These are phyloP conservation scores for Chalara sp. DNA, from an alignment of 2,329 filamentous ascomycete genomes.

Conservation along the genomic window DNA sequence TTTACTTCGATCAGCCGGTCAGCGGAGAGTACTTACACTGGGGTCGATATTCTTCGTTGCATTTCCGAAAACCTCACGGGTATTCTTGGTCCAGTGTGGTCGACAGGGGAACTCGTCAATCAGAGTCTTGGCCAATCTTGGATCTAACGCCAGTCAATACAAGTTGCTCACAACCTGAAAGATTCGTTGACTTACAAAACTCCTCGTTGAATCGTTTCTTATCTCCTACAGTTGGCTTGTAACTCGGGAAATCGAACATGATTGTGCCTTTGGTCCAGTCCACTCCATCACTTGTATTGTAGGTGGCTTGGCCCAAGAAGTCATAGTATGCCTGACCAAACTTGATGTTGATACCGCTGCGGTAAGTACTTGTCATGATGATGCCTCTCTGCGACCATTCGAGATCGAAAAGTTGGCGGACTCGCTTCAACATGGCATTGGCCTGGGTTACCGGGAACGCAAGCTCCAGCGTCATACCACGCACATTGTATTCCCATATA, in stretches of 20 bases:
- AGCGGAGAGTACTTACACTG: conserved; percentile 6
- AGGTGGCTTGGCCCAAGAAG: conserved; percentile 11
- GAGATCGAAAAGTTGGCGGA: conserved; percentile 10
- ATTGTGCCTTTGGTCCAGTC: conserved; percentile 14
- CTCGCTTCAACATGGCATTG: conserved; percentile 10
- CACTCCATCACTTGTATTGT: conserved; percentile 4
- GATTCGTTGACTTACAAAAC: conserved; percentile 7
- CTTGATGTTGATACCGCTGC: conserved; percentile 16
- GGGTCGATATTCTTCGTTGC: conserved; percentile 11
- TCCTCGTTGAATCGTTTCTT: conserved; percentile 13
- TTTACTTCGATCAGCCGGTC: background rate
- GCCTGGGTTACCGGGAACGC: conserved; percentile 13
- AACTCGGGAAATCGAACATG: conserved; percentile 15
- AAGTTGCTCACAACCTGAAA: background rate
- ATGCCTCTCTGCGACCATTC: conserved; percentile 4
- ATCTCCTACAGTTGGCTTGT: conserved; percentile 11
- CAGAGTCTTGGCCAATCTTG: conserved; percentile 8
- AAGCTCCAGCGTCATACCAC: conserved; percentile 12
- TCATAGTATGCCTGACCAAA: conserved; percentile 14
- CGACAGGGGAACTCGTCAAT: conserved; percentile 15
- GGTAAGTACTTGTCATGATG: conserved; percentile 13
- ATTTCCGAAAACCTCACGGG: conserved; percentile 10
- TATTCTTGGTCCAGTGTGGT: conserved; percentile 16
- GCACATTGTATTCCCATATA: conserved; percentile 13
- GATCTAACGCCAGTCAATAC: conserved; percentile 7